Evolutionary conservation across 768 basidiomycete species (phyloP), one percentile per base, ranked within the genome.

Genomic region (Gloeophyllum trabeum): DNA sequence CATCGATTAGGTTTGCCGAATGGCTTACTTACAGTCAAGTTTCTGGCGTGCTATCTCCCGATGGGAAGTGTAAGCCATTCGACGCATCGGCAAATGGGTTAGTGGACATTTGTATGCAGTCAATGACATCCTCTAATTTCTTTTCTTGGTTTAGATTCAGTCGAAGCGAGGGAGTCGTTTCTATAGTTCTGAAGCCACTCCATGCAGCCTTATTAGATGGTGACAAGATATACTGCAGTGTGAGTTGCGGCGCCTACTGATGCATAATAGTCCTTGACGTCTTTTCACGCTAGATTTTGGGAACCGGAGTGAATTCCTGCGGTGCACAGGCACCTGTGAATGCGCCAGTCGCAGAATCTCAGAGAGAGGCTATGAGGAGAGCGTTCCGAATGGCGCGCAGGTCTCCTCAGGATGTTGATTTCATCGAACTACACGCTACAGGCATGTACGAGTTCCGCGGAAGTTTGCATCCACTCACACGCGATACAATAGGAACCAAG

Each of bases 401-500:
- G 20, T 41, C 39, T 14, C 66, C 67, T 2, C 43, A 42, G 1
- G 69, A 73, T 20, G 66, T 67, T 3, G 71, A 72, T 44, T 75
- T 59, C 46, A 58, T 74, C 0, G 73, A 74, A 48, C 46, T 69
- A 7, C 73, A 75, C 43, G 70, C 67, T 16, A 73, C 73, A n/a
- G 71, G 68, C 55, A n/a, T n/a, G n/a, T n/a, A n/a, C n/a, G n/a
- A n/a, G n/a, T n/a, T n/a, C n/a, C n/a, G 35, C 20, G 47, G 43
- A 36, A n/a, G 3, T 16, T 39, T 19, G 20, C 16, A 3, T 26
- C 21, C 32, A 18, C 22, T 34, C 26, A 23, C 30, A n/a, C 16
- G 21, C 0, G 24, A 12, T 39, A 5, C 14, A 28, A 19, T 30
- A 56, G 60, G 61, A 2, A 73, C 73, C 2, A 61, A 65, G 26